A percentile compares a stretch with the other conserved stretches of the same genome.
These are phyloP conservation scores for Macrocybe sp. DNA, from an alignment of 1,284 basidiomycete genomes.

Conservation along the genomic window DNA sequence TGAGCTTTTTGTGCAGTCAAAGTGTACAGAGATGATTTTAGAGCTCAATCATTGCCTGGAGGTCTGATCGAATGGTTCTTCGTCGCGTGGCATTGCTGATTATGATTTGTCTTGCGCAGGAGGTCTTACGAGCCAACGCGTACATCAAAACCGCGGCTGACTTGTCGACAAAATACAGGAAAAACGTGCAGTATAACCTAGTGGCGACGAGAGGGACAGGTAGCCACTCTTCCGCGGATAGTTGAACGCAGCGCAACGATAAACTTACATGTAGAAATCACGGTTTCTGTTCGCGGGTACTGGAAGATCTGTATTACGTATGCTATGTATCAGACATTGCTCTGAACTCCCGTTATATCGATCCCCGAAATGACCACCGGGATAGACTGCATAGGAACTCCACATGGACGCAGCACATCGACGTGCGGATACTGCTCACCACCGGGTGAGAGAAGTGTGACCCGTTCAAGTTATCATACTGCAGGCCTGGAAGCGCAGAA, in stretches of 20 bases:
- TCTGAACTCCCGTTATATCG: not conserved
- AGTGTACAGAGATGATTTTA: slow-evolving; percentile 75
- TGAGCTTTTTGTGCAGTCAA: slow-evolving; percentile 43
- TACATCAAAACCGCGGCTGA: slow-evolving; percentile 74
- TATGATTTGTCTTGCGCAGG: slow-evolving; percentile 34
- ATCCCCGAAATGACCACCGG: not conserved
- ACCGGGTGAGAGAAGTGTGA: slow-evolving; percentile 28
- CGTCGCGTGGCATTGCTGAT: not conserved
- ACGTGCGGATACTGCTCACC: slow-evolving; percentile 45
- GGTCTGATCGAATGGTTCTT: slow-evolving; percentile 30
- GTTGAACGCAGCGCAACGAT: too few species aligned
- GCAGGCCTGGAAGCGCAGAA: slow-evolving; percentile 31
- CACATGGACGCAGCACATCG: slow-evolving; percentile 23
- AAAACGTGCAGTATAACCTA: slow-evolving; percentile 84
- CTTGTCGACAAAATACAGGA: slow-evolving; percentile 74
- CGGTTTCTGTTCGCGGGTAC: too few species aligned
- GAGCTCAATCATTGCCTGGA: slow-evolving; percentile 79
- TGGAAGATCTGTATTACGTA: too few species aligned
- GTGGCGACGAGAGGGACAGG: slow-evolving; percentile 50
- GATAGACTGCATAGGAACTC: slow-evolving; percentile 30
- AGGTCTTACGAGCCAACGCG: slow-evolving; percentile 66
- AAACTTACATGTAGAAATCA: too few species aligned
- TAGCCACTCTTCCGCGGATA: too few species aligned
- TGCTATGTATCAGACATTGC: not conserved
- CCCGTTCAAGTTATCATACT: slow-evolving; percentile 25